phyloP scores from a whole-genome alignment of 1,284 basidiomycete species.

The Sporisorium reilianum region DNA sequence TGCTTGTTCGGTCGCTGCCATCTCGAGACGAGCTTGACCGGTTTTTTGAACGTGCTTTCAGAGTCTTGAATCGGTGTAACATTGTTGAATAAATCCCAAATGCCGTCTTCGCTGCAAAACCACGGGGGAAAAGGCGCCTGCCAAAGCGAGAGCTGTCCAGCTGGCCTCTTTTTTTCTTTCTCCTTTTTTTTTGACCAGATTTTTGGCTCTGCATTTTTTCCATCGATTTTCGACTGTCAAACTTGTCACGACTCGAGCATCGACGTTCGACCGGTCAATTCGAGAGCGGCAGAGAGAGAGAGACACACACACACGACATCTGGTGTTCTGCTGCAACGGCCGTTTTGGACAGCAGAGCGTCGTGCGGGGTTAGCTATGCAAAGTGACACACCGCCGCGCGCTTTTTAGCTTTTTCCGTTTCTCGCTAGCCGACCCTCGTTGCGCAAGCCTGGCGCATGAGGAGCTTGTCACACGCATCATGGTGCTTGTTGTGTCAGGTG shows the following conservation, averaged over 20 bases:
- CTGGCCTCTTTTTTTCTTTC: not conserved
- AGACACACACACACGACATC: not conserved
- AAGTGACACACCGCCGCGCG: not conserved
- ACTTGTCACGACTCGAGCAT: not conserved
- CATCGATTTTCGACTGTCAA: not conserved
- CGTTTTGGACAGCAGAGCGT: not conserved
- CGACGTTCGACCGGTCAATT: not conserved
- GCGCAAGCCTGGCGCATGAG: not conserved
- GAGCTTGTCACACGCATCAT: too few relatives aligned
- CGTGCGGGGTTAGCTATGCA: not conserved
- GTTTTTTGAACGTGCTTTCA: not conserved
- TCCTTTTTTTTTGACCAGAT: too few relatives aligned
- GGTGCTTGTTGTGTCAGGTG: not conserved
- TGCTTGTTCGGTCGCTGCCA: not conserved
- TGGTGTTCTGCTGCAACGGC: not conserved
- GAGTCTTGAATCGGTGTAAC: not conserved
- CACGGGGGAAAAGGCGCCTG: too few relatives aligned
- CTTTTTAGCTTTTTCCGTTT: not conserved
- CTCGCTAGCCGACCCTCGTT: not conserved
- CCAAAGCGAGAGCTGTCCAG: not conserved
- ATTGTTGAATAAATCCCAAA: not conserved
- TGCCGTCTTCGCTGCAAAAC: too few relatives aligned
- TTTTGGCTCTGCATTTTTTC: not conserved
- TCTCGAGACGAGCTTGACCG: not conserved
- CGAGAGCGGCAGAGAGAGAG: not conserved